Evolutionary conservation across 164 flowering plant genomes (phyloP), one percentile per base, ranked within the genome.

Genomic region (Vitis rotundifolia): DNA sequence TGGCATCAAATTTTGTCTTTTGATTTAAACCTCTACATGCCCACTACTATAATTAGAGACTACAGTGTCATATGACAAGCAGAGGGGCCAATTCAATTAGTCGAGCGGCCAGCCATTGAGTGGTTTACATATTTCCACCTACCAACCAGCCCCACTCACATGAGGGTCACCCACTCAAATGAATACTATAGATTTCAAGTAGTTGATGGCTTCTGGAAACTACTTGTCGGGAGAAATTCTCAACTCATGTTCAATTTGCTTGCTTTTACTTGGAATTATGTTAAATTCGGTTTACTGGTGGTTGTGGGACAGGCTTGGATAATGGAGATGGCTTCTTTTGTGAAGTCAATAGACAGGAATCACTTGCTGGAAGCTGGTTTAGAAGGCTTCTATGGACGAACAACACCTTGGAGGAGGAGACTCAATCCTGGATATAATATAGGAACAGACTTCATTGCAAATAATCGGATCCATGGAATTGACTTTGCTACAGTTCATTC

Each of bases 361-460:
- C 94, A 90, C 77, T 72, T 90, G 79, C 78, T 88, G 47, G 92
- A 88, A 73, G 91, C 77, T 64, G 92, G 94, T 8, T 75, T 90
- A 29, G 92, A 90, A 85, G 94, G 94, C 9, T 90, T 90, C 71
- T 90, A 90, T 71, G 90, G 91, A 14, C 73, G 69, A 12, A 69
- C 88, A 50, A 74, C 81, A 8, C 85, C 89, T 64, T 80, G 75
- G 59, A 82, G 85, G 69, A 78, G 13, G 69, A 80, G 66, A 6
- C 67, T 86, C 14, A 89, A 89, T 70, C 91, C 91, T 44, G 68
- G 64, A 44, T 44, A 82, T 15, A 53, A 81, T n/a, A 67, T 81
- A 11, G 93, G 93, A 59, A 87, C 93, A 8, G 93, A 89, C 69
- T 89, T 87, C 78, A 82, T 87, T 31, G 87, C 90, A n/a, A 86